Evolutionary conservation across 202 grass and related monocot species (phyloP).

Genomic region (Alloteropsis angusta): DNA sequence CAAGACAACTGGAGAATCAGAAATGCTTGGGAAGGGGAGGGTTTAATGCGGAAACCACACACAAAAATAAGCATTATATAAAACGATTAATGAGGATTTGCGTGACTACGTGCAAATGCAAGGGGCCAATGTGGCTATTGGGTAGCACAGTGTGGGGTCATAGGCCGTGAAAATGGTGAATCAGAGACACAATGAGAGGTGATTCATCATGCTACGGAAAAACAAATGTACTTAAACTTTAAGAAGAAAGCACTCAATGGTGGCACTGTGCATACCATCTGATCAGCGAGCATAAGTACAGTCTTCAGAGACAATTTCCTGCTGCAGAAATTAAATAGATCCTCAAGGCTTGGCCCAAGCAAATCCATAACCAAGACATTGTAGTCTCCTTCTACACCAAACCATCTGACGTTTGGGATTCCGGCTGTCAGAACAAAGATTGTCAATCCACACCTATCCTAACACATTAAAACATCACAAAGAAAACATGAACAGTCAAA

Average conservation of each 20-base stretch:
- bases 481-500: background rate
- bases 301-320: slow-evolving; percentile 93
- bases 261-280: slow-evolving; percentile 49
- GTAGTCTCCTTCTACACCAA: slow-evolving; percentile 94
- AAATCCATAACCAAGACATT: slow-evolving; percentile 99
- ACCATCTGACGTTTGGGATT: slow-evolving; percentile 90
- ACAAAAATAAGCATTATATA: background rate
- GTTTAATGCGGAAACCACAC: background rate
- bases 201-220: background rate
- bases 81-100: background rate
- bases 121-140: background rate
- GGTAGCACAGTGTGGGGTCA: background rate
- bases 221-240: background rate
- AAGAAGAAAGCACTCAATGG: background rate
- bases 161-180: background rate
- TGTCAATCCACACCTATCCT: slow-evolving; percentile 23
- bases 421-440: slow-evolving; percentile 59
- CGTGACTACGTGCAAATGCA: background rate
- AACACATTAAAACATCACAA: background rate
- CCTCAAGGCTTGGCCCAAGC: slow-evolving; percentile 87
- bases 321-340: slow-evolving; percentile 97
- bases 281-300: slow-evolving; percentile 97
- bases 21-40: background rate
- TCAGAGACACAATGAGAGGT: background rate
- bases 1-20: background rate